A percentile compares a stretch with the other conserved stretches of the same genome.
These are phyloP conservation scores for Hyaloperonospora brassicae DNA, from an alignment of 352 stramenopile species.

Conservation along the genomic window DNA sequence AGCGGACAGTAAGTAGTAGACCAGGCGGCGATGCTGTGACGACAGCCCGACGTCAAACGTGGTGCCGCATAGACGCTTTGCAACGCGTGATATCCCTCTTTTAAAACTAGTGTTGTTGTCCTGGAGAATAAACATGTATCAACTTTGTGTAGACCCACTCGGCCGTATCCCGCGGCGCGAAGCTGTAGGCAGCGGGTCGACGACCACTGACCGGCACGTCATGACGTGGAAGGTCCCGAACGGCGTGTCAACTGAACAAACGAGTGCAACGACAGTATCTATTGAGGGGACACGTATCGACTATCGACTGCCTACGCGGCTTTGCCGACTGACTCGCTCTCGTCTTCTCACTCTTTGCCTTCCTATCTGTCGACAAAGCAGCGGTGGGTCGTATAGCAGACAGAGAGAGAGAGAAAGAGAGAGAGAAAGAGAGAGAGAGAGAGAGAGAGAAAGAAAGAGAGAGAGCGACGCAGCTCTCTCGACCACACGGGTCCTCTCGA, in stretches of 20 bases:
- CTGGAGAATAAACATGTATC: conserved; percentile 26
- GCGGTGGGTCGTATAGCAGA: too few relatives aligned
- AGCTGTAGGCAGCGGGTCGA: background rate
- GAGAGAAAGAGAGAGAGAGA: too few relatives aligned
- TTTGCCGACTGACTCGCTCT: too few relatives aligned
- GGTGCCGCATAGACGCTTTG: conserved; percentile 13
- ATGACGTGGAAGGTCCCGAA: too few relatives aligned
- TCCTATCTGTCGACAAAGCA: too few relatives aligned
- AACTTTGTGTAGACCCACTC: background rate
- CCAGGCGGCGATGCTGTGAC: conserved; percentile 5
- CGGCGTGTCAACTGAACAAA: too few relatives aligned
- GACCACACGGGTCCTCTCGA: background rate
- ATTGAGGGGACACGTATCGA: too few relatives aligned
- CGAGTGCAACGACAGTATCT: too few relatives aligned
- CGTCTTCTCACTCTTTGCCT: too few relatives aligned
- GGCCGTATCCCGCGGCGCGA: background rate
- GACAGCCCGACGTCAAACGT: conserved; percentile 17
- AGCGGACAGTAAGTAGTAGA: conserved; percentile 36
- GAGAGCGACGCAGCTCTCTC: background rate
- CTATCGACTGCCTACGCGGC: too few relatives aligned
- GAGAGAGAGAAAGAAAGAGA: too few relatives aligned
- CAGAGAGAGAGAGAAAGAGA: too few relatives aligned
- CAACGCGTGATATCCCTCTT: conserved; percentile 18
- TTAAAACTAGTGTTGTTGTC: conserved; percentile 16
- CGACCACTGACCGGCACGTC: background rate